Conservation (phyloP, 345 rosid species). For the Draba incana region DNA sequence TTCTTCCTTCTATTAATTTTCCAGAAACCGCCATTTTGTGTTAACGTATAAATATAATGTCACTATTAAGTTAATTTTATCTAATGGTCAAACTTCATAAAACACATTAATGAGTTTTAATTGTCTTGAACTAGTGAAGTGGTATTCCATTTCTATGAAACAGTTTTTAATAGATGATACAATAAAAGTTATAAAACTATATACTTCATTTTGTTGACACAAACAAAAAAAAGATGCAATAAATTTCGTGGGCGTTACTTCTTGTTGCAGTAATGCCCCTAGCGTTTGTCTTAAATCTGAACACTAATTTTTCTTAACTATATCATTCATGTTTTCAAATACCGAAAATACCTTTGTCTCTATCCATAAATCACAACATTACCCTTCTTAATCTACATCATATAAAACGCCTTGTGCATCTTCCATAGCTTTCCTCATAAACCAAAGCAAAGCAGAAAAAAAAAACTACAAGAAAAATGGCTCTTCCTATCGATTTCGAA, state of each 20-base stretch:
- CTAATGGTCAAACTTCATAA: slow-evolving; percentile 30
- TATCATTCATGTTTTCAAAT: background rate
- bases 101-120: slow-evolving; percentile 7
- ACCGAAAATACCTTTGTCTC: slow-evolving; percentile 30
- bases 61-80: background rate
- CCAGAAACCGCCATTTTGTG: background rate
- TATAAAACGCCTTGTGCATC: slow-evolving; percentile 32
- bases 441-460: background rate
- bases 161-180: slow-evolving; percentile 7
- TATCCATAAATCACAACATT: slow-evolving; percentile 41
- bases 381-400: slow-evolving; percentile 40
- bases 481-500: slow-evolving; percentile 50
- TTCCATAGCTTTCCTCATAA: slow-evolving; percentile 19
- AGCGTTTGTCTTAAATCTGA: too few relatives aligned
- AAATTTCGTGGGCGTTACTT: slow-evolving; percentile 20
- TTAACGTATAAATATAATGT: background rate
- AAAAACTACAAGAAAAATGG: slow-evolving; percentile 45
- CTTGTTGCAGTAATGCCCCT: background rate
- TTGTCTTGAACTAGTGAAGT: slow-evolving; percentile 12
- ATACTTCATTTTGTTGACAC: too few relatives aligned
- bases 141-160: background rate
- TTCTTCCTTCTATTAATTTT: too few relatives aligned
- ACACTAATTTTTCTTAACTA: background rate
- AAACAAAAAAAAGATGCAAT: background rate
- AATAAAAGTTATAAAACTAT: too few relatives aligned